Percentiles rank a stretch among this genome's conserved stretches.
Evolutionary conservation across 2,329 filamentous ascomycete genomes (phyloP).

Genomic region (Diplodia seriata): DNA sequence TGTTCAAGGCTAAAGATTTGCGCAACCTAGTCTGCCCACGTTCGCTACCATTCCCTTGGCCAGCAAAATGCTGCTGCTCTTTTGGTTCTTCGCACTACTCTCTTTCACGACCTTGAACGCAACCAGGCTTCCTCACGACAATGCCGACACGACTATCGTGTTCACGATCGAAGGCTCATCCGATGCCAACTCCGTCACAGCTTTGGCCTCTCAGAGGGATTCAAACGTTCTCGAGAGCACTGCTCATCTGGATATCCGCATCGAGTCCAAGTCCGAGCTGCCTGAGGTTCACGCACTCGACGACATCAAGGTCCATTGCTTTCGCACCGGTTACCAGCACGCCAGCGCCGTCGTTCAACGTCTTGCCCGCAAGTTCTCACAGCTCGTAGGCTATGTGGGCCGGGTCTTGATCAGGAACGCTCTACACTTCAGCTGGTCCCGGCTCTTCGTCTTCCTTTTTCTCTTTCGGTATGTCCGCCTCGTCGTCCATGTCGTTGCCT

Average conservation of each 20-base stretch:
- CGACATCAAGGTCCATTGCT: neutral
- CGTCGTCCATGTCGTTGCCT: slow-evolving; percentile 53
- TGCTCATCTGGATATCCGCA: neutral
- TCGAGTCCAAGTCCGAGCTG: neutral
- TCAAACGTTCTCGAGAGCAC: neutral
- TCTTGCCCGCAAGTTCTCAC: neutral
- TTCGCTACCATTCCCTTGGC: neutral
- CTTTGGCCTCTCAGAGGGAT: neutral
- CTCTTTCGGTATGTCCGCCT: slow-evolving; percentile 57
- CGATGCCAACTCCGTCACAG: neutral
- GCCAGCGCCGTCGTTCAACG: neutral
- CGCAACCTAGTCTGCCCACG: too few species aligned
- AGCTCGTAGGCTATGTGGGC: neutral
- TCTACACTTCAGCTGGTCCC: neutral
- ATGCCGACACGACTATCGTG: neutral
- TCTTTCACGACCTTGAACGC: neutral
- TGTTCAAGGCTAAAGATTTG: too few species aligned
- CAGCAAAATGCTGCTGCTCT: neutral
- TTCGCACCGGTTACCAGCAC: neutral
- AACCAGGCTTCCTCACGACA: neutral
- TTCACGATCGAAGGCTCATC: neutral
- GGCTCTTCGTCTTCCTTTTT: slow-evolving; percentile 49
- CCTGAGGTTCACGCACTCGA: neutral
- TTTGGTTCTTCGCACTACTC: neutral
- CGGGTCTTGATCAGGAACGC: neutral